phyloP scores from a whole-genome alignment of 352 stramenopile species.

The Pythium periplocum region DNA sequence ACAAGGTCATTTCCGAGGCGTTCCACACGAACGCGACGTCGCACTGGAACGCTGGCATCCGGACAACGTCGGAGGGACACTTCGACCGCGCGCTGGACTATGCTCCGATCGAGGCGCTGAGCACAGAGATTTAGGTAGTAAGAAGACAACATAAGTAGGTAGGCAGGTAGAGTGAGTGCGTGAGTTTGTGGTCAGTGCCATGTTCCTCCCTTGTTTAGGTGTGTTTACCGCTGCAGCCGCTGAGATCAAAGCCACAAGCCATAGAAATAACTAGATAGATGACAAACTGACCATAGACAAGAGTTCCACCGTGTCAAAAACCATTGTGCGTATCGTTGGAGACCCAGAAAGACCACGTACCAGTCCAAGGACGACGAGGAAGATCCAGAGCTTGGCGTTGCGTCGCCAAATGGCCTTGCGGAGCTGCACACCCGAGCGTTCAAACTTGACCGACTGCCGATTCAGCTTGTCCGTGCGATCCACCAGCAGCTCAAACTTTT shows the following conservation, averaged over 20 bases:
- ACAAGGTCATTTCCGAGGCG: constrained; percentile 50
- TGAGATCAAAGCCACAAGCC: constrained; percentile 84
- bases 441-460: constrained; percentile 96
- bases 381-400: constrained; percentile 85
- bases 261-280: constrained; percentile 85
- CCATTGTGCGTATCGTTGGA: background rate
- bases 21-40: constrained; percentile 52
- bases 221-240: constrained; percentile 60
- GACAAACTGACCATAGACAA: constrained; percentile 42
- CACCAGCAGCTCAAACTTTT: constrained; percentile 97
- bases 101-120: constrained; percentile 14
- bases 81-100: constrained; percentile 81
- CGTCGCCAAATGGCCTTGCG: constrained; percentile 84
- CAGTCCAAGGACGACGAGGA: constrained; percentile 69
- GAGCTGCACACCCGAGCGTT: constrained; percentile 87
- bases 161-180: background rate
- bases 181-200: background rate
- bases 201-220: constrained; percentile 14
- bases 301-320: background rate
- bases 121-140: background rate
- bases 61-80: constrained; percentile 52
- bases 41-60: constrained; percentile 75
- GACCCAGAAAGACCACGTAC: constrained; percentile 19
- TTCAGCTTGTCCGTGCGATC: constrained; percentile 95
- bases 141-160: background rate